These are phyloP conservation scores for Trichothecium sympodiale DNA, from an alignment of 2,329 filamentous ascomycete species.

Conservation along the genomic window DNA sequence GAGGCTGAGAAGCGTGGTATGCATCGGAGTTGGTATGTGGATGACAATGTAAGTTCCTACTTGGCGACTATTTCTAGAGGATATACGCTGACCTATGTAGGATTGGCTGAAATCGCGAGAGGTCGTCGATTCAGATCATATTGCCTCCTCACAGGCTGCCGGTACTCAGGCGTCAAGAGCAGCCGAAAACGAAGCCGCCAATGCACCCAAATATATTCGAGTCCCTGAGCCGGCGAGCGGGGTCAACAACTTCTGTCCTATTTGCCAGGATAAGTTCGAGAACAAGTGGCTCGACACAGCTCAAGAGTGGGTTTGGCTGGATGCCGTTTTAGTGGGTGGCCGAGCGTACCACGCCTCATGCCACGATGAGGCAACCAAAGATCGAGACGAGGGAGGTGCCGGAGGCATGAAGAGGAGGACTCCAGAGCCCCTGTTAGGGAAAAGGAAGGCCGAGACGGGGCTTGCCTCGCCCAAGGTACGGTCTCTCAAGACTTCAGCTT, in stretches of 20 bases:
- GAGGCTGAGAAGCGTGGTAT: conserved; percentile 79
- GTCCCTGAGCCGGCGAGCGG: conserved; percentile 70
- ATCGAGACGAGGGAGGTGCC: conserved; percentile 29
- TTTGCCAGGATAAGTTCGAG: conserved; percentile 92
- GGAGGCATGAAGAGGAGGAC: conserved; percentile 31
- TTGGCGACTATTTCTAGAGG: background rate
- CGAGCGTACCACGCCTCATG: conserved; percentile 87
- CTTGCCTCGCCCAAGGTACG: conserved; percentile 25
- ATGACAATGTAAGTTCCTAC: conserved; percentile 56
- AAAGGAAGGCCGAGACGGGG: conserved; percentile 61
- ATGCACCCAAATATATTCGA: conserved; percentile 58
- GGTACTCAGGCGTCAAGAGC: conserved; percentile 23
- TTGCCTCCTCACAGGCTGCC: conserved; percentile 20
- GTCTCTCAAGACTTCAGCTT: conserved; percentile 22
- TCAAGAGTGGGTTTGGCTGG: conserved; percentile 95
- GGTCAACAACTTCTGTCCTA: conserved; percentile 72
- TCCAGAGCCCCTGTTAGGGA: conserved; percentile 57
- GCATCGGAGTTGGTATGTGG: conserved; percentile 90
- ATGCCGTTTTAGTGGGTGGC: conserved; percentile 66
- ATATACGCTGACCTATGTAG: conserved; percentile 23
- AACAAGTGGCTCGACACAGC: conserved; percentile 85
- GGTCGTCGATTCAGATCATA: conserved; percentile 54
- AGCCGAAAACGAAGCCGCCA: conserved; percentile 25
- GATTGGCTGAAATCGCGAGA: conserved; percentile 89
- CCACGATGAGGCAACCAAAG: conserved; percentile 68